Percentiles rank a stretch among this genome's conserved stretches.
phyloP scores from a whole-genome alignment of 495 filamentous ascomycete species.

The Hypomontagnella monticulosa region DNA sequence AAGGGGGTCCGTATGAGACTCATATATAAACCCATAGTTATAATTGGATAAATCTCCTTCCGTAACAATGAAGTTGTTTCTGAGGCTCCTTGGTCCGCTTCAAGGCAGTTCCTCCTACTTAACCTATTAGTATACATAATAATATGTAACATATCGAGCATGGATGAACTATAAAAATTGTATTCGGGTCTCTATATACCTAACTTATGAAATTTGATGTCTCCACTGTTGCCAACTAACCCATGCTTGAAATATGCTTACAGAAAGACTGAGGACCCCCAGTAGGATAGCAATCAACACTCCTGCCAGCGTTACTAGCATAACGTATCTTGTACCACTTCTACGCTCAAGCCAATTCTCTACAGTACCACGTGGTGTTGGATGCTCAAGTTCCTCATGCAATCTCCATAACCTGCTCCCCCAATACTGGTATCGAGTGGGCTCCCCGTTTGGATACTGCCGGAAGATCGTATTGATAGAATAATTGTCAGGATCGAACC shows the following conservation, averaged over 20 bases:
- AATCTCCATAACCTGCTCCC: neutral
- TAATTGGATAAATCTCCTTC: too few species aligned
- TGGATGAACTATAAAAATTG: too few species aligned
- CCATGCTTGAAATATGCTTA: slow-evolving; percentile 5
- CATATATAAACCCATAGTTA: too few species aligned
- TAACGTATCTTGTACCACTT: neutral
- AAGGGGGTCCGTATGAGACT: too few species aligned
- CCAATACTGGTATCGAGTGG: neutral
- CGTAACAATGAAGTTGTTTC: too few species aligned
- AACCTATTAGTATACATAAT: too few species aligned
- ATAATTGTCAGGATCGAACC: neutral
- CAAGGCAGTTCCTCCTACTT: too few species aligned
- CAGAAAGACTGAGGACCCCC: neutral
- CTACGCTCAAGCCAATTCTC: neutral
- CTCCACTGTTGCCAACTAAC: neutral
- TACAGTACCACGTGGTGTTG: neutral
- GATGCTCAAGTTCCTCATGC: neutral
- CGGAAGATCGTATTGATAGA: neutral
- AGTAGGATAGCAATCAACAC: neutral
- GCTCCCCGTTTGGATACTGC: neutral
- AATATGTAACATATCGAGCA: too few species aligned
- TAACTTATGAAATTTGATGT: neutral
- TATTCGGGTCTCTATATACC: too few species aligned
- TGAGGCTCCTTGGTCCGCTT: too few species aligned
- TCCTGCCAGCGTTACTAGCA: neutral